Conservation (phyloP, 2,329 filamentous ascomycete genomes). For the Daldinia sp. region DNA sequence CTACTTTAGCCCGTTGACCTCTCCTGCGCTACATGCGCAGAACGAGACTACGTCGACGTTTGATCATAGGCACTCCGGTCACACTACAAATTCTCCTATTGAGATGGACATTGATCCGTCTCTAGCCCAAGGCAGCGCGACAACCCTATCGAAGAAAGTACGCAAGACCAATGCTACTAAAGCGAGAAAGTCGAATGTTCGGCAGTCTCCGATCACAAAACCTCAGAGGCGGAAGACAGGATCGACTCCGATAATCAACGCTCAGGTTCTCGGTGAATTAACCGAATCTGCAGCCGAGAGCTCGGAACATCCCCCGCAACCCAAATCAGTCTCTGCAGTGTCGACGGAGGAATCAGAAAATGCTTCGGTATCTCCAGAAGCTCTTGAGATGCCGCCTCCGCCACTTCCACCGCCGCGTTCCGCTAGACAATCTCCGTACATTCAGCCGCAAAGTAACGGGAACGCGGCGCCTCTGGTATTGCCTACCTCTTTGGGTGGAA, state of each 20-base stretch:
- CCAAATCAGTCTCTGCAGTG: conserved; percentile 54
- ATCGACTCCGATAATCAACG: conserved; percentile 67
- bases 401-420: conserved; percentile 75
- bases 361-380: conserved; percentile 73
- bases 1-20: conserved; percentile 87
- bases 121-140: conserved; percentile 55
- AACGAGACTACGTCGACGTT: conserved; percentile 63
- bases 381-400: conserved; percentile 74
- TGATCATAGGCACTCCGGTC: conserved; percentile 57
- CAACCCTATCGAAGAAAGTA: conserved; percentile 64
- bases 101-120: conserved; percentile 68
- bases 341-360: conserved; percentile 70
- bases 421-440: conserved; percentile 74
- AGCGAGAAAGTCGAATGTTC: conserved; percentile 67
- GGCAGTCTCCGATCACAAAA: conserved; percentile 80
- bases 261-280: conserved; percentile 67
- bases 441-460: conserved; percentile 65
- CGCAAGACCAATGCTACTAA: conserved; percentile 66
- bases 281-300: conserved; percentile 56
- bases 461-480: conserved; percentile 46
- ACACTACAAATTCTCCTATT: conserved; percentile 65
- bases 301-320: conserved; percentile 47
- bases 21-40: conserved; percentile 82
- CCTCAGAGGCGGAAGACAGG: conserved; percentile 67
- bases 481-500: conserved; percentile 52